Base-by-base conservation (phyloP, 371 early-diverging fungal genomes). In the Rhizopus sp. region DNA sequence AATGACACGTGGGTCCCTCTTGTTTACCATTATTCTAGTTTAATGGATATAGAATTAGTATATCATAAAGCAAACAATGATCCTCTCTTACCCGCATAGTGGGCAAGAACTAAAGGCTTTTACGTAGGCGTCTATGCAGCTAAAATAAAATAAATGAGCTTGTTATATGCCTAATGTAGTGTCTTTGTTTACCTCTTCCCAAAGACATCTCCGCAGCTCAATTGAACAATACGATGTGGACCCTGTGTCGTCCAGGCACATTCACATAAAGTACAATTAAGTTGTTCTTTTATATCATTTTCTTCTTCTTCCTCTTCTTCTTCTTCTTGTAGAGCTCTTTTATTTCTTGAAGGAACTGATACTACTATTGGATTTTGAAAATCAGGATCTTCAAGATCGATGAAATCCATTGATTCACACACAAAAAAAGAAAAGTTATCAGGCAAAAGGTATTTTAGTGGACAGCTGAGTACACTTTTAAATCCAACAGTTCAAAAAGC, bases 131-230 rank as follows among this genome's bases (percentile, higher is more conserved):
- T 52, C 37, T 13, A 59, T 52, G 42, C 62, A 57, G 31, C 62
- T 62, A 34, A 0, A 10, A 13, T 17, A 7, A 47, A 32, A 48
- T 12, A 37, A 31, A 41, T 17, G 1, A 5, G 31, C 31, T 8
- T 47, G 16, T 7, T n/a, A 10, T 33, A 4, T 32, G n/a, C 30
- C 12, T 17, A 44, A 7, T 1, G 3, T 44, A 44, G 3, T 15
- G 37, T 15, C 38, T 34, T 30, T 23, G 23, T 23, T 46, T 54
- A 66, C 66, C 45, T 53, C 39, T 39, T 61, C 10, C 66, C 66
- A 62, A 66, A 66, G n/a, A 58, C 46, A 49, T 68, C 64, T 0
- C 68, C 68, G 33, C 68, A 68, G 5, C 58, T 60, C 16, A 68
- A 50, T 29, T 48, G 37, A 2, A 55, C 49, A 33, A 58, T 46